Evolutionary conservation across 257 asterid species (phyloP).

Genomic region (Rhazya stricta): DNA sequence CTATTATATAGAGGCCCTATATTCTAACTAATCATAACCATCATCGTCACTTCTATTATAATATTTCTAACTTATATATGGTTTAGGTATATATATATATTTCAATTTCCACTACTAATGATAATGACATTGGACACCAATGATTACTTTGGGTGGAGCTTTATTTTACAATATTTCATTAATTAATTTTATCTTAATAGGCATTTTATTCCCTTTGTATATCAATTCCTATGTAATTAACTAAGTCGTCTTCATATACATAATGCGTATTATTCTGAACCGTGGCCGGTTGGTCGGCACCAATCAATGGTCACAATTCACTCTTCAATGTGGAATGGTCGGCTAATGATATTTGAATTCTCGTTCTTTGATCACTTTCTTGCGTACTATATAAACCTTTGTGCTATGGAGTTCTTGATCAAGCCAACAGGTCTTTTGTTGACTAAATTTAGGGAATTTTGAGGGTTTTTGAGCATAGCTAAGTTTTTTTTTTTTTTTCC

Average conservation of each 20-base stretch:
- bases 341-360: constrained; percentile 28
- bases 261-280: constrained; percentile 17
- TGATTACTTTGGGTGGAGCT: constrained; percentile 4
- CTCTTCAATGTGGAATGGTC: constrained; percentile 42
- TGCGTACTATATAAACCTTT: constrained; percentile 36
- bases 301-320: constrained; percentile 28
- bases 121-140: constrained; percentile 10
- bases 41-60: neutral
- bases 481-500: neutral
- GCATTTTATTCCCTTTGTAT: neutral
- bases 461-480: neutral
- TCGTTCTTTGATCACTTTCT: neutral
- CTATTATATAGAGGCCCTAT: too few species aligned
- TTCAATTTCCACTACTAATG: neutral
- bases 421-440: constrained; percentile 12
- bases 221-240: neutral
- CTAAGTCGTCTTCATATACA: constrained; percentile 15
- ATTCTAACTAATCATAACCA: too few species aligned
- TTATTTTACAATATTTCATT: neutral
- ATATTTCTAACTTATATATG: neutral
- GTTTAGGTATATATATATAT: constrained; percentile 9
- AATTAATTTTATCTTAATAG: neutral
- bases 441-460: neutral
- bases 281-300: constrained; percentile 66
- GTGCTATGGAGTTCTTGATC: constrained; percentile 3